phyloP scores from a whole-genome alignment of 352 stramenopile genomes.

The Labyrinthula sp. region DNA sequence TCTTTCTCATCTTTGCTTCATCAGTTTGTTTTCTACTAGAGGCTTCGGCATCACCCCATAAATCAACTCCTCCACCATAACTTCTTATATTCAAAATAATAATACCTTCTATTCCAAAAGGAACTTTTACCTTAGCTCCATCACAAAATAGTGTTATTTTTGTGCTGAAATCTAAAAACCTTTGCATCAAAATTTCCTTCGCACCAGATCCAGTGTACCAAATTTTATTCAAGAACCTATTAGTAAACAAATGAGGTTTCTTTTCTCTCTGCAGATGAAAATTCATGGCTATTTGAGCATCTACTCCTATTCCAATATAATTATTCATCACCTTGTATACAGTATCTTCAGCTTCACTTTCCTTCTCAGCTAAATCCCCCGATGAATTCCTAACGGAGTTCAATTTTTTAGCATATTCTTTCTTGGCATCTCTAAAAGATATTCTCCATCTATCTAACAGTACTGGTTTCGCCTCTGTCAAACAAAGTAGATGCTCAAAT shows the following conservation, averaged over 20 bases:
- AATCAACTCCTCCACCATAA: constrained; percentile 44
- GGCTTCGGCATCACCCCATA: constrained; percentile 40
- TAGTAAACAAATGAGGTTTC: constrained; percentile 47
- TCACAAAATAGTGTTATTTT: constrained; percentile 44
- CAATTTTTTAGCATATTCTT: no score
- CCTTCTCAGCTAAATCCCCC: constrained; percentile 27
- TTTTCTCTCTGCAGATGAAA: constrained; percentile 40
- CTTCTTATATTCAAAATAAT: constrained; percentile 55
- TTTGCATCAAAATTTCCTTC: constrained; percentile 46
- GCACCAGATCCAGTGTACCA: constrained; percentile 48
- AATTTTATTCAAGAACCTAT: constrained; percentile 45
- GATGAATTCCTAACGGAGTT: neutral
- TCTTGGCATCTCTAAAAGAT: constrained; percentile 38
- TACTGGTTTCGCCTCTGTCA: constrained; percentile 33
- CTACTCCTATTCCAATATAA: constrained; percentile 47
- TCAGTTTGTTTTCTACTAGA: neutral
- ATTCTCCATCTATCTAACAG: constrained; percentile 47
- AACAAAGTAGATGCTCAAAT: constrained; percentile 9
- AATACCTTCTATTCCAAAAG: constrained; percentile 44
- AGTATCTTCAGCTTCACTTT: neutral
- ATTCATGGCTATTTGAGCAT: constrained; percentile 46
- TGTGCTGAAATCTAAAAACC: constrained; percentile 39
- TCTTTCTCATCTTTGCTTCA: constrained; percentile 2
- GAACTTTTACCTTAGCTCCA: constrained; percentile 42
- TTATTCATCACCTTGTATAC: constrained; percentile 45